A percentile compares a stretch with the other conserved stretches of the same genome.
phyloP scores from a whole-genome alignment of 1,284 basidiomycete genomes.

The Ustilago cynodontis region DNA sequence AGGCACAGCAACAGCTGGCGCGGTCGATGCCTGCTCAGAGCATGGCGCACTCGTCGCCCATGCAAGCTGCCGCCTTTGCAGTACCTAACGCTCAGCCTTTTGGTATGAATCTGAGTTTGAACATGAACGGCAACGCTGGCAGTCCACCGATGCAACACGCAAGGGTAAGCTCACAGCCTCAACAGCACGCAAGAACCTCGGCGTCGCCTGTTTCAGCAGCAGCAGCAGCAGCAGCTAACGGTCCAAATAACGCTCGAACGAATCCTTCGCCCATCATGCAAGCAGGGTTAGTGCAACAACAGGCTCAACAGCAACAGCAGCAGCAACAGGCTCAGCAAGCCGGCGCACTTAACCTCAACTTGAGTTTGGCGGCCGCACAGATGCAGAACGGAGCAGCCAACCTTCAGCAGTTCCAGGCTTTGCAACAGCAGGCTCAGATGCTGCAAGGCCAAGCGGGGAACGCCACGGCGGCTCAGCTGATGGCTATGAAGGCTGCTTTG shows the following conservation, averaged over 20 bases:
- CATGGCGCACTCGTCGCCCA: conserved; percentile 49
- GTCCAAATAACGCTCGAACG: conserved; percentile 43
- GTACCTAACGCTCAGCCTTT: conserved; percentile 45
- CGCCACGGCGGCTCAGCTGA: conserved; percentile 48
- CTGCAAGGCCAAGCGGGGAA: conserved; percentile 40
- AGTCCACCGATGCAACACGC: conserved; percentile 53
- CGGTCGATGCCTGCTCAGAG: conserved; percentile 41
- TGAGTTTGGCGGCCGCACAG: conserved; percentile 45
- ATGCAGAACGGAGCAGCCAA: conserved; percentile 42
- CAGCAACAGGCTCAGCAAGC: conserved; percentile 27
- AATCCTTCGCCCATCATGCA: conserved; percentile 50
- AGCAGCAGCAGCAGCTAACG: conserved; percentile 36
- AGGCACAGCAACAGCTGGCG: conserved; percentile 42
- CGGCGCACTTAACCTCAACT: conserved; percentile 35
- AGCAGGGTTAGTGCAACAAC: conserved; percentile 47
- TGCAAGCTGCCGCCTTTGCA: conserved; percentile 40
- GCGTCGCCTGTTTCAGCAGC: conserved; percentile 44
- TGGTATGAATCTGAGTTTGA: conserved; percentile 46
- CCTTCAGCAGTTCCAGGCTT: conserved; percentile 41
- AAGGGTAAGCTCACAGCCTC: conserved; percentile 54
- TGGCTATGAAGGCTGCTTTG: conserved; percentile 60
- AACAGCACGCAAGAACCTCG: conserved; percentile 46
- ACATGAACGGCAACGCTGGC: conserved; percentile 45
- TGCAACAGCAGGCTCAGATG: conserved; percentile 51
- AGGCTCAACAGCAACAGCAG: conserved; percentile 15